Evolutionary conservation across 257 asterid species (phyloP).

Genomic region (Ilex asprella): DNA sequence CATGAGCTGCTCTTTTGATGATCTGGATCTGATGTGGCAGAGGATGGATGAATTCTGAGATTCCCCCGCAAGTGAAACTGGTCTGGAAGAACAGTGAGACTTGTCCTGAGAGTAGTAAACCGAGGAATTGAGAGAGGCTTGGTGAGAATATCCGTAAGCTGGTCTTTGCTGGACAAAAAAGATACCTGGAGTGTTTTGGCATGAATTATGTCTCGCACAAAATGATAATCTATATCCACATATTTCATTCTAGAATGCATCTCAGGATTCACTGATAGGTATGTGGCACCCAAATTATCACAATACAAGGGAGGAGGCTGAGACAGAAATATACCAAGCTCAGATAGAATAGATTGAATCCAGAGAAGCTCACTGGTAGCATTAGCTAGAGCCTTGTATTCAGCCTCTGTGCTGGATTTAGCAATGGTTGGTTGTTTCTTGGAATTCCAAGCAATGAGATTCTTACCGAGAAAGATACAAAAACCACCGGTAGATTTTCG

Average conservation of each 20-base stretch:
- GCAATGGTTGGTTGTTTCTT: background rate
- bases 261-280: background rate
- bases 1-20: no score
- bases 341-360: background rate
- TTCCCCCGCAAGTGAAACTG: no score
- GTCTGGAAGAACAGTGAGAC: no score
- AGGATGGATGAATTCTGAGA: no score
- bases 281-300: background rate
- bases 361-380: background rate
- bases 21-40: no score
- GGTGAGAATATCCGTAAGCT: constrained; percentile 3
- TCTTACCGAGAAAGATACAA: background rate
- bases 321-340: background rate
- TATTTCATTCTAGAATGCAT: constrained; percentile 1
- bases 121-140: background rate
- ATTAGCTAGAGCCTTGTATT: background rate
- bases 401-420: background rate
- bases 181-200: background rate
- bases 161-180: background rate
- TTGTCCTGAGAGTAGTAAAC: background rate
- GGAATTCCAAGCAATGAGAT: background rate
- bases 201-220: background rate
- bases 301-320: background rate
- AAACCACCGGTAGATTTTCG: background rate
- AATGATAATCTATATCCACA: background rate